These are phyloP conservation scores for Bryoerythrophyllum caledonicum DNA, from an alignment of 225 moss, liverwort and hornwort species.

Conservation along the genomic window DNA sequence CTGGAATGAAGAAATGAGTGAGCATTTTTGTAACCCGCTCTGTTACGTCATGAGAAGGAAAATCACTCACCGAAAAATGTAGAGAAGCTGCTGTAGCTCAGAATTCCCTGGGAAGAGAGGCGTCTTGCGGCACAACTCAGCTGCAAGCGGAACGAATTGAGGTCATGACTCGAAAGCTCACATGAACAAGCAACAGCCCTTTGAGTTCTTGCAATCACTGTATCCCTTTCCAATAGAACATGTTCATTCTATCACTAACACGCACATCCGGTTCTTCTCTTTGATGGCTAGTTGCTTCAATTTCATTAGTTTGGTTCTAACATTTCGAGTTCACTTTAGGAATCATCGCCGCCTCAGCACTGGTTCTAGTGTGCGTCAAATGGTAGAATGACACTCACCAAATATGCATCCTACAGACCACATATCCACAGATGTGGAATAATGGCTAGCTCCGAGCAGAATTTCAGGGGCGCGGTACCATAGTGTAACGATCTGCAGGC, in stretches of 20 bases:
- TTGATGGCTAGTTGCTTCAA: no score
- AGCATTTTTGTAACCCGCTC: background rate
- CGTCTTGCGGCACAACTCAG: conserved; percentile 52
- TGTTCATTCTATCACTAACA: no score
- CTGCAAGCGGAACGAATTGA: conserved; percentile 28
- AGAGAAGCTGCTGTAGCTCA: conserved; percentile 54
- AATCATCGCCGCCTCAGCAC: no score
- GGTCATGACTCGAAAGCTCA: background rate
- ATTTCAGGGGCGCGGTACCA: conserved; percentile 63
- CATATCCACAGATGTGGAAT: conserved; percentile 61
- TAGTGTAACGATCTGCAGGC: conserved; percentile 49
- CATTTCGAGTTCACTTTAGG: no score
- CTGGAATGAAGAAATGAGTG: conserved; percentile 32
- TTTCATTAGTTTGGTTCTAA: no score
- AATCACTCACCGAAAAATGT: conserved; percentile 45
- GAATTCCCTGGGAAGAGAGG: conserved; percentile 57
- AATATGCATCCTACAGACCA: conserved; percentile 68
- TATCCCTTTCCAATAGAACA: no score
- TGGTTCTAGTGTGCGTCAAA: background rate
- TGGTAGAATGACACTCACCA: conserved; percentile 30
- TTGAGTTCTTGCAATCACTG: no score
- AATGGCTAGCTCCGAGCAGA: conserved; percentile 49
- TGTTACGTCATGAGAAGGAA: background rate
- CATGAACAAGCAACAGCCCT: background rate
- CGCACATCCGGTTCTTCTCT: no score